These are phyloP conservation scores for Plasmodium reichenowi DNA, from an alignment of 169 alveolate species.

Conservation along the genomic window DNA sequence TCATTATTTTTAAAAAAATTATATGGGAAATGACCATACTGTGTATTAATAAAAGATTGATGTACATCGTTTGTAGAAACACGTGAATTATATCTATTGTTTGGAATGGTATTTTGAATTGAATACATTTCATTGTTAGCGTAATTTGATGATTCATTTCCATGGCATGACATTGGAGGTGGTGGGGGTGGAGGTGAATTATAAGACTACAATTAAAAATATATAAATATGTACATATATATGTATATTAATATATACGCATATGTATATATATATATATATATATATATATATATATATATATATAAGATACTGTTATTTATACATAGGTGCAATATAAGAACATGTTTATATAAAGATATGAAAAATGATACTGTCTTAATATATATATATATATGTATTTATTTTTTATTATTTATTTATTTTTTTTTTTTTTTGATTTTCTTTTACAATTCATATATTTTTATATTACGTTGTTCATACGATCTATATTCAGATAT, in stretches of 20 bases:
- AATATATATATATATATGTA: background rate
- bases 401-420: background rate
- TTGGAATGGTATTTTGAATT: constrained; percentile 39
- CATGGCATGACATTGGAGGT: constrained; percentile 72
- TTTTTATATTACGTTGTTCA: constrained; percentile 50
- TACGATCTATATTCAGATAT: constrained; percentile 50
- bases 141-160: constrained; percentile 55
- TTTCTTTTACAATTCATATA: no score
- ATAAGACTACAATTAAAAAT: constrained; percentile 32
- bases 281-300: background rate
- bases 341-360: background rate
- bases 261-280: background rate
- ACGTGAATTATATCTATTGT: constrained; percentile 53
- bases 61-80: constrained; percentile 53
- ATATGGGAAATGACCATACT: constrained; percentile 65
- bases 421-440: background rate
- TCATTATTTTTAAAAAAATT: constrained; percentile 67
- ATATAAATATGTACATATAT: background rate
- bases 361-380: background rate
- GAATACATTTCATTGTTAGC: constrained; percentile 46
- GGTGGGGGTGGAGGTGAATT: constrained; percentile 75
- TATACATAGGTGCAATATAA: background rate
- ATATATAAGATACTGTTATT: no score
- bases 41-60: constrained; percentile 48
- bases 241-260: background rate